Percentiles rank a stretch among this genome's conserved stretches.
Conservation (phyloP, 1,284 basidiomycete genomes). For the Ceratobasidium papillatum region DNA sequence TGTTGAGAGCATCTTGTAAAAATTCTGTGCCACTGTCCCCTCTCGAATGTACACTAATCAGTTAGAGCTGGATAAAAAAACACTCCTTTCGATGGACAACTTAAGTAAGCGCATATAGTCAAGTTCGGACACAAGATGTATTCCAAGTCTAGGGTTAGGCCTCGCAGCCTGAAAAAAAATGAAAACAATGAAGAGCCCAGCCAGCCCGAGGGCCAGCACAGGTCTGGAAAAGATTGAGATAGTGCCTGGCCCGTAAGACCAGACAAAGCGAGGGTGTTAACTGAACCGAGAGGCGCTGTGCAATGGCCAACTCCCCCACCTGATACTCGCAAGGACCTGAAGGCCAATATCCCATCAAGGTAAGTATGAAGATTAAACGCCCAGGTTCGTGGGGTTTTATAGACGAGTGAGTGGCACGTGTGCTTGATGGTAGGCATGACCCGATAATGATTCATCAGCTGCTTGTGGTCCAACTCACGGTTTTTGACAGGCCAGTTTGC, state of each 20-base stretch:
- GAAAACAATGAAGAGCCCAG: constrained; percentile 22
- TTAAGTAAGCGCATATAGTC: neutral
- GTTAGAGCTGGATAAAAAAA: neutral
- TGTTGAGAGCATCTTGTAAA: constrained; percentile 34
- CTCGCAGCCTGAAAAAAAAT: neutral
- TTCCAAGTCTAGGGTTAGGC: constrained; percentile 19
- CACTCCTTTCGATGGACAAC: neutral
- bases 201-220: constrained; percentile 39
- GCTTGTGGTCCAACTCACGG: neutral
- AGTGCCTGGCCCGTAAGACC: constrained; percentile 38
- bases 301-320: constrained; percentile 39
- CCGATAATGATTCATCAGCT: neutral
- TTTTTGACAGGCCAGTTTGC: neutral
- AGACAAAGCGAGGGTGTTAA: constrained; percentile 38
- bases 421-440: neutral
- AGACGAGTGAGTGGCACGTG: neutral
- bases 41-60: neutral
- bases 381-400: neutral
- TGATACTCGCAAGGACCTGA: constrained; percentile 34
- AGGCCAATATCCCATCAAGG: constrained; percentile 39
- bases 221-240: constrained; percentile 38
- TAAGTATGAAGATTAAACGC: constrained; percentile 32
- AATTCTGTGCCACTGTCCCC: neutral
- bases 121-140: too few species aligned
- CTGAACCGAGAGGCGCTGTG: constrained; percentile 37